phyloP scores from a whole-genome alignment of 768 basidiomycete genomes.

The Macrolepiota albuminosa region DNA sequence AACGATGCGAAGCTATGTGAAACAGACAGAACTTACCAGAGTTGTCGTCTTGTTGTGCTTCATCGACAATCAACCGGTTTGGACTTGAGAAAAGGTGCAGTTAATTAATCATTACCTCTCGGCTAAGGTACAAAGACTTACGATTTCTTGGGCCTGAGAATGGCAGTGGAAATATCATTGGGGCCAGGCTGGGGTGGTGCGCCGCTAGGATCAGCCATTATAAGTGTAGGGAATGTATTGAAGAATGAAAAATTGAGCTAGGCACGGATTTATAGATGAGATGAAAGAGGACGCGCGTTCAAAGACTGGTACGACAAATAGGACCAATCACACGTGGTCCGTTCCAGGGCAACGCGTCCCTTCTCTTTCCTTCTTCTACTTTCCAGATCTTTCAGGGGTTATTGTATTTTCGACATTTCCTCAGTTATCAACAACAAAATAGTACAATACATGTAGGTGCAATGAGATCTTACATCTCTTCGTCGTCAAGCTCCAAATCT shows the following conservation, averaged over 20 bases:
- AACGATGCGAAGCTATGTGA: neutral
- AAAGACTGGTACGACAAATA: conserved; percentile 19
- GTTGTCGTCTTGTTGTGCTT: conserved; percentile 92
- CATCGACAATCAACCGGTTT: conserved; percentile 96
- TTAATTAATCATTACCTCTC: conserved; percentile 16
- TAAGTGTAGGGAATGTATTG: conserved; percentile 14
- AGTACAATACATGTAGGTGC: conserved; percentile 4
- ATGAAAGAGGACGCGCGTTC: conserved; percentile 35
- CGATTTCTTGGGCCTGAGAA: conserved; percentile 97
- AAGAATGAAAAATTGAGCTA: conserved; percentile 16
- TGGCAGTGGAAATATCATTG: conserved; percentile 91
- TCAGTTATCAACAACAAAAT: conserved; percentile 2
- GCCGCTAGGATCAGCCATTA: conserved; percentile 79
- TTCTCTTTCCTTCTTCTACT: conserved; percentile 29
- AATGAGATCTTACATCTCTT: conserved; percentile 52
- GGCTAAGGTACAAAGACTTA: conserved; percentile 37
- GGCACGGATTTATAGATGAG: conserved; percentile 20
- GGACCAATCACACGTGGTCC: conserved; percentile 16
- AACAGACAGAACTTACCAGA: conserved; percentile 54
- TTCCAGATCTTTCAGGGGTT: conserved; percentile 19
- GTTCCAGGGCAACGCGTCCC: conserved; percentile 7
- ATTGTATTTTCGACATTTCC: conserved; percentile 4
- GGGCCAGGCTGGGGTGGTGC: conserved; percentile 79
- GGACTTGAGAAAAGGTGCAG: conserved; percentile 52
- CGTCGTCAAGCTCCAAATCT: conserved; percentile 71